Evolutionary conservation across 805 yeast species (phyloP), one percentile per base, ranked within the genome.

Genomic region (Scheffersomyces spartinae): DNA sequence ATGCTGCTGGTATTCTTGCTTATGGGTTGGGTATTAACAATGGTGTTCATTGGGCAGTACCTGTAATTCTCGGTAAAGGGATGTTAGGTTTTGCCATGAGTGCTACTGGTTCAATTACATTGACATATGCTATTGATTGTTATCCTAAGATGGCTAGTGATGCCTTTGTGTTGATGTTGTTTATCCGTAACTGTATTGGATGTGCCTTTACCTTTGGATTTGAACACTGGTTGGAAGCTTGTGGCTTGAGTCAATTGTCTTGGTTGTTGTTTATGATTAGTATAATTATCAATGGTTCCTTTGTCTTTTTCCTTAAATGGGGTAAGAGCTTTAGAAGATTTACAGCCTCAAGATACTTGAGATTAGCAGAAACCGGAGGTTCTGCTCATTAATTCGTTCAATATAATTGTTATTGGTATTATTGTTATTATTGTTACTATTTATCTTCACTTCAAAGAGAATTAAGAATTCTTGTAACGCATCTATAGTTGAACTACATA

Each of bases 221-320:
- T 28, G 59, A 55, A 27, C 61, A 65, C 9, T 64, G 70, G 69
- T 43, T 64, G 21, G 52, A 45, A 22, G 36, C 36, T 4, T 39
- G 45, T 30, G 71, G 70, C 5, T 40, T 63, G 24, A 48, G 40
- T 13, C 32, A 43, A 4, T 56, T 64, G 9, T 57, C 68, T 1
- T 64, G 68, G 67, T 47, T 60, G 33, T 48, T 61, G 56, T 61
- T 61, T 31, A 55, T 57, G 58, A 35, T 64, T 7, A 52, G 62
- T n/a, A 21, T 61, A 18, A 47, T 57, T 8, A 47, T 61, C 37
- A 64, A 64, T 35, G 59, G 64, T 18, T 44, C 50, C 18, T 57
- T 52, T 23, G 27, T 64, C 18, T 18, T 59, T 9, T 46, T 64
- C 39, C 39, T 63, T 13, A 35, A 43, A 13, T 64, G 52, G 51